phyloP scores from a whole-genome alignment of 768 basidiomycete genomes.

The Punctularia strigosozonata region DNA sequence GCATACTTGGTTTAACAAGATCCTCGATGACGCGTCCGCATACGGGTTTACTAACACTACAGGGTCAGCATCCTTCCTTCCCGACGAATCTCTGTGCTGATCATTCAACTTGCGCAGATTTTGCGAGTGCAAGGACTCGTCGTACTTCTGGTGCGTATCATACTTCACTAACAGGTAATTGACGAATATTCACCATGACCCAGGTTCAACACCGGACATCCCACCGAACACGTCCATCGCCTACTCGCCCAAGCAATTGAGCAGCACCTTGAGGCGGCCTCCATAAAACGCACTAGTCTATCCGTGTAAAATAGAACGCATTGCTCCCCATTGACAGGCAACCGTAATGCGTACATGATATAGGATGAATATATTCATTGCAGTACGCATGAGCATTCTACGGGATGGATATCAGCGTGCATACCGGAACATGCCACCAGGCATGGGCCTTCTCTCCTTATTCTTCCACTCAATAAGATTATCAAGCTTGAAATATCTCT shows the following conservation, averaged over 20 bases:
- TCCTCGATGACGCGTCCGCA: slow-evolving; percentile 27
- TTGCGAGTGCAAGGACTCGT: slow-evolving; percentile 35
- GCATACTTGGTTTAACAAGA: slow-evolving; percentile 32
- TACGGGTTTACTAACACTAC: slow-evolving; percentile 39
- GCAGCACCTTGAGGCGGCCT: slow-evolving; percentile 17
- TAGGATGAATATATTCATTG: no score
- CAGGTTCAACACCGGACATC: slow-evolving; percentile 34
- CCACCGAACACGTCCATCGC: slow-evolving; percentile 35
- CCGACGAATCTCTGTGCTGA: not conserved
- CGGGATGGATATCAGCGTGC: no score
- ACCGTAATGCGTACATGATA: no score
- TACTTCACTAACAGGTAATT: not conserved
- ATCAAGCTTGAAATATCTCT: no score
- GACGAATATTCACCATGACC: not conserved
- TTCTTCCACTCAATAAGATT: no score
- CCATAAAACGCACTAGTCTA: no score
- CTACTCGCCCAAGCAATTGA: slow-evolving; percentile 33
- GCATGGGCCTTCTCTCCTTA: no score
- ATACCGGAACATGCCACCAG: no score
- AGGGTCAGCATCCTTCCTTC: slow-evolving; percentile 20
- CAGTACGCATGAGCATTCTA: no score
- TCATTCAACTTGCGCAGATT: slow-evolving; percentile 19
- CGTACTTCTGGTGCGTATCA: slow-evolving; percentile 39
- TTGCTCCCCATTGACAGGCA: no score
- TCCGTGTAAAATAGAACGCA: no score